A percentile compares a stretch with the other conserved stretches of the same genome.
Evolutionary conservation across 192 early-diverging fungal genomes (phyloP).

Genomic region (Gryganskiella cystojenkinii): DNA sequence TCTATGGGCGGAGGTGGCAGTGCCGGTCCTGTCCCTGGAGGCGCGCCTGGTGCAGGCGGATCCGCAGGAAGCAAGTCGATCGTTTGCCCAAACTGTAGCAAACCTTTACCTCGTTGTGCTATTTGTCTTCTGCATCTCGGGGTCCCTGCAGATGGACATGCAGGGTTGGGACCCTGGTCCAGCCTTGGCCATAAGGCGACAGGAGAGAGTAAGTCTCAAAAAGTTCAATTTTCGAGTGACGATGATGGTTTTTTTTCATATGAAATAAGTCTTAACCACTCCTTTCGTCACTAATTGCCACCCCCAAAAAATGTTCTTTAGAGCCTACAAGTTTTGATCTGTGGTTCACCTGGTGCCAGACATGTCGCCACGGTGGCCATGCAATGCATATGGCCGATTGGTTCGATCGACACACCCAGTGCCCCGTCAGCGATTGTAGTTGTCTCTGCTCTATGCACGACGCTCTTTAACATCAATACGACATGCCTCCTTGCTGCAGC

Average conservation of each 20-base stretch:
- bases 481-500: too few relatives aligned
- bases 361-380: slow-evolving; percentile 97
- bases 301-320: too few relatives aligned
- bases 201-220: slow-evolving; percentile 49
- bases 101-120: slow-evolving; percentile 71
- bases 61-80: slow-evolving; percentile 56
- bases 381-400: slow-evolving; percentile 89
- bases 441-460: slow-evolving; percentile 70
- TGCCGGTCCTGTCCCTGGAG: slow-evolving; percentile 17
- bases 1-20: slow-evolving; percentile 37
- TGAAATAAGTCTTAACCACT: too few relatives aligned
- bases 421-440: slow-evolving; percentile 93
- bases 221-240: too few relatives aligned
- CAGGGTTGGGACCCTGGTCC: slow-evolving; percentile 34
- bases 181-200: slow-evolving; percentile 46
- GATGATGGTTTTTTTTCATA: too few relatives aligned
- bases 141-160: slow-evolving; percentile 67
- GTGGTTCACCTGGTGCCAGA: slow-evolving; percentile 99
- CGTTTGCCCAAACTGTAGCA: slow-evolving; percentile 71
- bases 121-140: slow-evolving; percentile 74
- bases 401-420: slow-evolving; percentile 86
- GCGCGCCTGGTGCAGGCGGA: slow-evolving; percentile 22
- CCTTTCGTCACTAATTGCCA: too few relatives aligned
- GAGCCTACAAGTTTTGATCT: slow-evolving; percentile 75
- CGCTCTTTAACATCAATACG: slow-evolving; percentile 41